Evolutionary conservation across 768 basidiomycete species (phyloP), one percentile per base, ranked within the genome.

Genomic region (Trametes gibbosa): DNA sequence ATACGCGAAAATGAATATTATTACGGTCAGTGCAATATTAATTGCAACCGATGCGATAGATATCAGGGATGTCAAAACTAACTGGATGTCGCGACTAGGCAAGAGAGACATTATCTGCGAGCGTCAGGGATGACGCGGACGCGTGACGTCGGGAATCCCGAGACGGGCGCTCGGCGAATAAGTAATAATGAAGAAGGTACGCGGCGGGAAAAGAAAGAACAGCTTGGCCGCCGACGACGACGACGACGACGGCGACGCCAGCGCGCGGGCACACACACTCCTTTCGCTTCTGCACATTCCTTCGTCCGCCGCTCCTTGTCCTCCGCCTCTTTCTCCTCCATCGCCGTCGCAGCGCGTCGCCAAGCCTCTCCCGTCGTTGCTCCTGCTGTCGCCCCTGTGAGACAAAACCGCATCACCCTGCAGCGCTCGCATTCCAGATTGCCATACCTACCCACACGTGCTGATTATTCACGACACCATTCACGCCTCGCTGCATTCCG

Each of bases 391-490:
- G n/a, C 59, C 40, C 35, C 48, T 35, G 53, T 47, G 47, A 41
- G 35, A 24, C 24, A 51, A 45, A 39, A 47, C 23, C 39, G 7
- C 43, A 42, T 29, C 49, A 39, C 23, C 50, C 34, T 35, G 35
- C 40, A 56, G 48, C 61, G n/a, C 45, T 53, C 50, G 24, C 29
- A 40, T 3, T n/a, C 32, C 37, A 42, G 29, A 52, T 60, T 32
- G 50, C 58, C 64, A 56, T 63, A 48, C 64, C 61, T 65, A 59
- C 64, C 53, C 42, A 57, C 65, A 63, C 65, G 65, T 66, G 65
- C 59, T 63, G 62, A 61, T 66, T 58, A 56, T 62, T 59, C 47
- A 63, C 65, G 57, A 63, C 62, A 57, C 48, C 16, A 27, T 35
- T 24, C 63, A 50, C 62, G 56, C 64, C 53, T 55, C 45, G 53